Conservation (phyloP, 495 filamentous ascomycete species). For the Gamarada debralockiae region DNA sequence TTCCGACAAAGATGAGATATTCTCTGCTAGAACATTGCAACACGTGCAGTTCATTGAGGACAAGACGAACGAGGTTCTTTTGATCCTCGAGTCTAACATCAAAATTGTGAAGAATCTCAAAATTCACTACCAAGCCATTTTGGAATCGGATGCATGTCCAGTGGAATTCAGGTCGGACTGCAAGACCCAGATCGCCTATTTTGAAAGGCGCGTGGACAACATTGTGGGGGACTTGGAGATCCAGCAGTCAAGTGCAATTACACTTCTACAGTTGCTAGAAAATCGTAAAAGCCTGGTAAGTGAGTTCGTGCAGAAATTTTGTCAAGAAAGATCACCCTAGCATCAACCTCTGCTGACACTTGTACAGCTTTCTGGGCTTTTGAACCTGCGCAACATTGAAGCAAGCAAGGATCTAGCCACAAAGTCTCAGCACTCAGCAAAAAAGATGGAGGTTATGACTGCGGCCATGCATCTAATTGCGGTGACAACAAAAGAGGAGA, state of each 20-base stretch:
- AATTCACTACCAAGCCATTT: constrained; percentile 25
- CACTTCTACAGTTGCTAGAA: constrained; percentile 23
- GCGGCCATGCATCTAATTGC: constrained; percentile 32
- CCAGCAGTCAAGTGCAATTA: constrained; percentile 25
- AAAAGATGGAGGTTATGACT: constrained; percentile 32
- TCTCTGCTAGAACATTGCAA: constrained; percentile 37
- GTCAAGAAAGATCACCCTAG: not conserved
- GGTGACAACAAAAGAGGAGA: constrained; percentile 34
- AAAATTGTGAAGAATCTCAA: constrained; percentile 33
- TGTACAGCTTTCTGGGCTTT: constrained; percentile 30
- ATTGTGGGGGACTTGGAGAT: constrained; percentile 28
- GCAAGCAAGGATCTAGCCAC: constrained; percentile 28
- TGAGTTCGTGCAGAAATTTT: not conserved
- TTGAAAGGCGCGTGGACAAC: constrained; percentile 19
- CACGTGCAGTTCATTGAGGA: constrained; percentile 35
- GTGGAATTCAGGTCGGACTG: constrained; percentile 5
- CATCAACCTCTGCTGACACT: not conserved
- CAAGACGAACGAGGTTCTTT: constrained; percentile 31
- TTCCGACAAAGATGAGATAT: constrained; percentile 16
- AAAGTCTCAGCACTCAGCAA: constrained; percentile 26
- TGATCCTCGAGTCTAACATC: constrained; percentile 34
- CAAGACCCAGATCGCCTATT: constrained; percentile 14
- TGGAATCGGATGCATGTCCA: constrained; percentile 7
- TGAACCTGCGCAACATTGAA: constrained; percentile 28
- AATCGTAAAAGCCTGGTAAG: constrained; percentile 28